These are phyloP conservation scores for Cyberlindnera suaveolens DNA, from an alignment of 805 yeast species.

Conservation along the genomic window DNA sequence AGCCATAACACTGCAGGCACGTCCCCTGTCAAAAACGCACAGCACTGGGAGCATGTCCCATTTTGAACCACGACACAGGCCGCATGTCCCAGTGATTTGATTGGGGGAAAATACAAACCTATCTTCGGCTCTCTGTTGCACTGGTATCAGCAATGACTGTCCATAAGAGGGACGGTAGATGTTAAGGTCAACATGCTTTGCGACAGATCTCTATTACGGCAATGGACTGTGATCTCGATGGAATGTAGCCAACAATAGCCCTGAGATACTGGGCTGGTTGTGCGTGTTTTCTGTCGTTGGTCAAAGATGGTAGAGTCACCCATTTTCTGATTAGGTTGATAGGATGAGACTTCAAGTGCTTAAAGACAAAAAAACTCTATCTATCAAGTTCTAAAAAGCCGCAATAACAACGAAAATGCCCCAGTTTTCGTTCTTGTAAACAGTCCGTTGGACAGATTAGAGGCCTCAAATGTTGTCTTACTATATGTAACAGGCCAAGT, in stretches of 20 bases:
- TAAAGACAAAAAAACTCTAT: slow-evolving; percentile 14
- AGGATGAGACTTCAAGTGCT: slow-evolving; percentile 10
- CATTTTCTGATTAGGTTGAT: slow-evolving; percentile 14
- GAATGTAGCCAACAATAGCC: slow-evolving; percentile 17
- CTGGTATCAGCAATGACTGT: too few species aligned
- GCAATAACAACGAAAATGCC: slow-evolving; percentile 39
- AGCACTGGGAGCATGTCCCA: too few species aligned
- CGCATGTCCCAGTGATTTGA: too few species aligned
- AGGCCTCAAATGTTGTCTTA: slow-evolving; percentile 21
- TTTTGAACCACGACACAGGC: too few species aligned
- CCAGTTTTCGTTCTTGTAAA: slow-evolving; percentile 31
- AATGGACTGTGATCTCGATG: slow-evolving; percentile 23
- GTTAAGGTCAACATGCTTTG: too few species aligned
- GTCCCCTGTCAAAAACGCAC: too few species aligned
- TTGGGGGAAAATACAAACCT: too few species aligned
- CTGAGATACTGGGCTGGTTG: slow-evolving; percentile 12
- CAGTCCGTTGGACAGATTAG: slow-evolving; percentile 21
- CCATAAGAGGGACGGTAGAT: too few species aligned
- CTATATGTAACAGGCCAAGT: slow-evolving; percentile 31
- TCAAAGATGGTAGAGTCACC: slow-evolving; percentile 13
- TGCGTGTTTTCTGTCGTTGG: slow-evolving; percentile 13
- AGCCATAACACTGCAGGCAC: too few species aligned
- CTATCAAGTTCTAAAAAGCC: slow-evolving; percentile 25
- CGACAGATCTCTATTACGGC: too few species aligned
- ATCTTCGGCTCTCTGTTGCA: too few species aligned